Evolutionary conservation across 2,329 filamentous ascomycete genomes (phyloP), one percentile per base, ranked within the genome.

Genomic region (Fusarium praegraminearum): DNA sequence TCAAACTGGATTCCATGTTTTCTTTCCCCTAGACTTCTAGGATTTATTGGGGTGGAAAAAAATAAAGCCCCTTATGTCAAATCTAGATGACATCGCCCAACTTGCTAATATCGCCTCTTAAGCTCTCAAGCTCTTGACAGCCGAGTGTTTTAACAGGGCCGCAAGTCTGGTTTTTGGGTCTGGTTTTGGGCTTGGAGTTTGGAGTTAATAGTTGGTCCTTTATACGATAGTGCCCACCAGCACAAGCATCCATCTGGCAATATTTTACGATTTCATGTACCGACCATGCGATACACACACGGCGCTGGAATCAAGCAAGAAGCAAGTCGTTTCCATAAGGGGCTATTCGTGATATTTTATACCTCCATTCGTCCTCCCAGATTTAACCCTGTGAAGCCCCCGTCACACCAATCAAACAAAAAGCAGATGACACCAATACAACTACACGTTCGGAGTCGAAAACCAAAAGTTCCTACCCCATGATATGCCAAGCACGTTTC

Each of bases 401-500:
- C 54, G 8, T 40, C 12, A 13, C 36, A n/a, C 36, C n/a, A 22
- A 40, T 40, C 41, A 24, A 43, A 24, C 20, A 20, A 45, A 40
- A 38, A 32, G 20, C 41, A 62, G 45, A 59, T 58, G 40, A 67
- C 58, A 60, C 67, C 54, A 56, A 57, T 75, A 71, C 61, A 73
- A 67, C 66, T 74, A 75, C 69, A 75, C 59, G 50, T 64, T 62
- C 47, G 62, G 58, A 67, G 50, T 62, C 63, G 46, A 62, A 60
- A 67, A 58, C 65, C 67, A 72, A 67, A 49, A 69, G 55, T 65
- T 30, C 62, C 63, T 65, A 36, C 35, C 51, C 65, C 33, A 58
- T 70, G 67, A 62, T 74, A 73, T 74, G 61, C 73, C 68, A 76
- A 70, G 52, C 30, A 49, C 56, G 58, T 53, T 58, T 73, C 65